Conservation (phyloP, 345 rosid species). For the Syzygium grande region DNA sequence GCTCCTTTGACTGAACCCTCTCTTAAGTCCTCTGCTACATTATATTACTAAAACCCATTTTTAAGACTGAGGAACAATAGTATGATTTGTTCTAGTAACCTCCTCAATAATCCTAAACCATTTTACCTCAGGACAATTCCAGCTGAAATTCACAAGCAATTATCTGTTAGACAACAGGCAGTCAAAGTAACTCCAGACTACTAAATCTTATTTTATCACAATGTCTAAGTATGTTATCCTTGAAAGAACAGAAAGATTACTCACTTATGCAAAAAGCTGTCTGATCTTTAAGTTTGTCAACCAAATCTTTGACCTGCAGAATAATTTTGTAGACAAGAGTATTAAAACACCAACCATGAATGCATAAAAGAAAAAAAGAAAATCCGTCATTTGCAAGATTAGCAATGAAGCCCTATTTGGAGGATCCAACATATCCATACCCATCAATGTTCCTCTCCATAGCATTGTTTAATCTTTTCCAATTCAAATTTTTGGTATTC, state of each 20-base stretch:
- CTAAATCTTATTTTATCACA: neutral
- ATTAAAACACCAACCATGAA: neutral
- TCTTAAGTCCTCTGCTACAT: neutral
- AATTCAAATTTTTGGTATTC: neutral
- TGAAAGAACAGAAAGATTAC: slow-evolving; percentile 2
- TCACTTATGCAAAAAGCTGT: slow-evolving; percentile 66
- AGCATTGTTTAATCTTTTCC: neutral
- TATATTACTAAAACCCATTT: neutral
- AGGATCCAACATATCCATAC: neutral
- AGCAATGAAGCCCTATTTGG: neutral
- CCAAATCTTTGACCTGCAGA: slow-evolving; percentile 66
- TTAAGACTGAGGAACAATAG: neutral
- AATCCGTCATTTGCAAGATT: neutral
- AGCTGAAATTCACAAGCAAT: neutral
- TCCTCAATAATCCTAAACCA: neutral
- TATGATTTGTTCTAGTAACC: neutral
- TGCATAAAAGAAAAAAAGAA: neutral
- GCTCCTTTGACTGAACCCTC: neutral
- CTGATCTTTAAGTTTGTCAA: slow-evolving; percentile 46
- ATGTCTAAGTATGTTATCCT: neutral
- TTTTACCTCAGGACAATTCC: neutral
- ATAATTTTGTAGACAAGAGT: neutral
- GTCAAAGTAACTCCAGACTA: neutral
- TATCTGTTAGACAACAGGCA: neutral
- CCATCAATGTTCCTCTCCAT: neutral